Evolutionary conservation across 1,284 basidiomycete genomes (phyloP).

Genomic region (Boletus semigastroideus): DNA sequence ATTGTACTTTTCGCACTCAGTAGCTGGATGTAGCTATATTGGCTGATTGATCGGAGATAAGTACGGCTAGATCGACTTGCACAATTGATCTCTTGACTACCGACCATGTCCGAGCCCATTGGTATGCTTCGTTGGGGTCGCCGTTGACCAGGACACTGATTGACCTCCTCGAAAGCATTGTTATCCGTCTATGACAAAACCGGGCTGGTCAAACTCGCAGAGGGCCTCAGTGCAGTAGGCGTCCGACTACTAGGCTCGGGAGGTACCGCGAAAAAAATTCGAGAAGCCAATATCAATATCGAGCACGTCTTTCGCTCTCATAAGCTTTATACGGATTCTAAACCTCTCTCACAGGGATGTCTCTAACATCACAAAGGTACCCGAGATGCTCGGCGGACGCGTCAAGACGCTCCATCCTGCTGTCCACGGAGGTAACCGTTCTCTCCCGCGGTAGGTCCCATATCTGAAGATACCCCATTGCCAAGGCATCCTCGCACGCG

Average conservation of each 20-base stretch:
- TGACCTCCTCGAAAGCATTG: slow-evolving; percentile 57
- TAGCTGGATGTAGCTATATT: slow-evolving; percentile 6
- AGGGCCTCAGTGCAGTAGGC: slow-evolving; percentile 77
- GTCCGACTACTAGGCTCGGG: slow-evolving; percentile 93
- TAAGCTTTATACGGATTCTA: slow-evolving; percentile 3
- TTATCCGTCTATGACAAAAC: slow-evolving; percentile 98
- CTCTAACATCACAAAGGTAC: slow-evolving; percentile 95
- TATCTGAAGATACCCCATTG: slow-evolving; percentile 6
- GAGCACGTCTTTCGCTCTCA: slow-evolving; percentile 55
- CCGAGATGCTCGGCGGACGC: slow-evolving; percentile 98
- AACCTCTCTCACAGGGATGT: slow-evolving; percentile 77
- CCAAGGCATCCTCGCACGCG: slow-evolving; percentile 85
- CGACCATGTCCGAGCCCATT: slow-evolving; percentile 28
- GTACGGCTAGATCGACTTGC: slow-evolving; percentile 5
- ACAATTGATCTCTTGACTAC: slow-evolving; percentile 14
- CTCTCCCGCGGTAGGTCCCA: not conserved
- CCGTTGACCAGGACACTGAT: slow-evolving; percentile 1
- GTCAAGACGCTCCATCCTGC: slow-evolving; percentile 99
- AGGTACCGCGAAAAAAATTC: slow-evolving; percentile 96
- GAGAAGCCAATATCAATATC: slow-evolving; percentile 90
- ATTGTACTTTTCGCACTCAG: slow-evolving; percentile 12
- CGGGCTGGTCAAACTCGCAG: slow-evolving; percentile 86
- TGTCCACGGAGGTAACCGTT: slow-evolving; percentile 85
- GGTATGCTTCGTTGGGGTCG: slow-evolving; percentile 19
- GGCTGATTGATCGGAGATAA: slow-evolving; percentile 25